A percentile compares a stretch with the other conserved stretches of the same genome.
Evolutionary conservation across 345 rosid genomes (phyloP).

Genomic region (Geranium brycei): DNA sequence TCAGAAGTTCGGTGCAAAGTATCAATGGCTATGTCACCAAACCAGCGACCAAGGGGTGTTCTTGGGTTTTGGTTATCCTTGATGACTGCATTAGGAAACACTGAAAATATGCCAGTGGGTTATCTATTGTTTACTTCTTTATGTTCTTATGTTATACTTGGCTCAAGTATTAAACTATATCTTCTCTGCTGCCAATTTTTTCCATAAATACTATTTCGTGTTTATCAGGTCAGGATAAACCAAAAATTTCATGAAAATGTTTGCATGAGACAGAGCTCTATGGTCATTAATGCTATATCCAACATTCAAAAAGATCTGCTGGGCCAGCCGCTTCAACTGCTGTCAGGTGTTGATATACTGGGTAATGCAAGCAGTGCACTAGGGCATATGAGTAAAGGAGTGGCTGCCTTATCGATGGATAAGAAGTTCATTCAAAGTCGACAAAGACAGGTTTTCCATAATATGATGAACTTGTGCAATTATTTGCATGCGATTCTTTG

Average conservation of each 20-base stretch:
- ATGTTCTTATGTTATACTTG: not conserved
- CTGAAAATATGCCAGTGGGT: conserved; percentile 95
- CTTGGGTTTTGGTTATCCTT: conserved; percentile 97
- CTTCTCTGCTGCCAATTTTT: not conserved
- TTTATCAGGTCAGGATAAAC: conserved; percentile 68
- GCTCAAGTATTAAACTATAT: not conserved
- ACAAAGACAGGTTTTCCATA: conserved; percentile 66
- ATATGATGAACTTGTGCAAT: conserved; percentile 7
- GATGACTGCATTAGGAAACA: conserved; percentile 98
- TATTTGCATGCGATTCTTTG: not conserved
- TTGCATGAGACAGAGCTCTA: conserved; percentile 88
- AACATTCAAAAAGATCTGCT: conserved; percentile 83
- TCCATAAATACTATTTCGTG: conserved; percentile 6
- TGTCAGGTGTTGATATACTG: conserved; percentile 90
- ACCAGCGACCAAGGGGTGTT: conserved; percentile 91
- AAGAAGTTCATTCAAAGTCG: conserved; percentile 90
- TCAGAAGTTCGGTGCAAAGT: conserved; percentile 88
- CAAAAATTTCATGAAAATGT: conserved; percentile 69
- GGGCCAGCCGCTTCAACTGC: conserved; percentile 93
- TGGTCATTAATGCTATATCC: conserved; percentile 65
- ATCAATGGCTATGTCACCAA: conserved; percentile 93
- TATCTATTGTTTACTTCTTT: conserved; percentile 2
- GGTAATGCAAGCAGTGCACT: conserved; percentile 99
- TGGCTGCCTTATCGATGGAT: conserved; percentile 97
- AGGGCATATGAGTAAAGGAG: conserved; percentile 99